A percentile compares a stretch with the other conserved stretches of the same genome.
phyloP scores from a whole-genome alignment of 129 eudicot species.

The Calendula officinalis region DNA sequence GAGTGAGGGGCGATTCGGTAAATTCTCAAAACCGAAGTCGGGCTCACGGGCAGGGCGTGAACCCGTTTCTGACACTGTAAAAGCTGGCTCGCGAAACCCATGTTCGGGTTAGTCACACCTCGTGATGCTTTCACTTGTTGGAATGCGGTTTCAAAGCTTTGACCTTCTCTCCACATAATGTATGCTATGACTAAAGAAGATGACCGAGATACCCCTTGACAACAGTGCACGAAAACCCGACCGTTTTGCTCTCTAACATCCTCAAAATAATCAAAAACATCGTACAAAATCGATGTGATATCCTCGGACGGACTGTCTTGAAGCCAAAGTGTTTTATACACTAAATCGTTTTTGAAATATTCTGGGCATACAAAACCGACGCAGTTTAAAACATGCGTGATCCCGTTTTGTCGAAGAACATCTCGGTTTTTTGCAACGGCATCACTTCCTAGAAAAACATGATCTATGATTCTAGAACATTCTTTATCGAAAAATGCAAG shows the following conservation, averaged over 20 bases:
- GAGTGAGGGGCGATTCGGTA: conserved; percentile 92
- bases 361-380: conserved; percentile 95
- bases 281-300: conserved; percentile 88
- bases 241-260: conserved; percentile 84
- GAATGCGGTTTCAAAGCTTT: conserved; percentile 86
- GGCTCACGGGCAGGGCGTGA: conserved; percentile 80
- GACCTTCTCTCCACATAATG: conserved; percentile 85
- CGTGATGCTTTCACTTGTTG: conserved; percentile 82
- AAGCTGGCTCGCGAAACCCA: conserved; percentile 98
- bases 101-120: conserved; percentile 88
- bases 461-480: conserved; percentile 72
- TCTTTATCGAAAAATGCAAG: conserved; percentile 84
- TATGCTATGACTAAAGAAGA: conserved; percentile 95
- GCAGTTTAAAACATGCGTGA: conserved; percentile 91
- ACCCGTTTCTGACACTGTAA: conserved; percentile 94
- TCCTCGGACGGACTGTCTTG: conserved; percentile 95
- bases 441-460: conserved; percentile 87
- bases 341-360: conserved; percentile 81
- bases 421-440: conserved; percentile 77
- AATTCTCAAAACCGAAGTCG: conserved; percentile 77
- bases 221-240: conserved; percentile 85
- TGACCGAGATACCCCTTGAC: conserved; percentile 95
- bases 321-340: conserved; percentile 93
- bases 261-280: conserved; percentile 92
- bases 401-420: conserved; percentile 60